Conservation (phyloP, 2,329 filamentous ascomycete genomes). For the Epichloe gansuensis region DNA sequence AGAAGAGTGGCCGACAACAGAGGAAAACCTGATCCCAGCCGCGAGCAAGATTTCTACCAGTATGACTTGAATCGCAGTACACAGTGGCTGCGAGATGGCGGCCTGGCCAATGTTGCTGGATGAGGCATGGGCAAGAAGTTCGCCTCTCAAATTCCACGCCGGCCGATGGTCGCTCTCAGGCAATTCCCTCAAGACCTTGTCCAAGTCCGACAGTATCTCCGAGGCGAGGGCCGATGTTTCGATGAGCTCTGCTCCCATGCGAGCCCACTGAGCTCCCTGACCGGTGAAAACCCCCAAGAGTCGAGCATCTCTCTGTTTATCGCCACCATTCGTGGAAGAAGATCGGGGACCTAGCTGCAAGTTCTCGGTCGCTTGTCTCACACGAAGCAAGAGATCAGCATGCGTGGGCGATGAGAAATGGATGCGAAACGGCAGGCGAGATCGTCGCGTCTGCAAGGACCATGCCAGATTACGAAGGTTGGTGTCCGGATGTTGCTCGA, state of each 20-base stretch:
- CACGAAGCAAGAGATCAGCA: neutral
- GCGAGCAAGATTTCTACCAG: conserved; percentile 24
- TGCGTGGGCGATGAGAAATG: neutral
- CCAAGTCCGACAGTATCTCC: neutral
- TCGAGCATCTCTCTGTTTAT: too few relatives aligned
- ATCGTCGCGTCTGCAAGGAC: conserved; percentile 4
- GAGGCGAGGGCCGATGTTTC: neutral
- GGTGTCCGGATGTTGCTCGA: neutral
- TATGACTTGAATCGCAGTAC: conserved; percentile 26
- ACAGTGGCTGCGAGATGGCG: conserved; percentile 18
- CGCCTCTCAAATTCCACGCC: conserved; percentile 1
- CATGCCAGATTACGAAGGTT: neutral
- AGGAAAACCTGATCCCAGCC: conserved; percentile 17
- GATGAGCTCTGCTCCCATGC: conserved; percentile 19
- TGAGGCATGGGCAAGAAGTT: neutral
- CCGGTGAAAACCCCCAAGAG: conserved; percentile 19
- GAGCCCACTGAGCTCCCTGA: conserved; percentile 21
- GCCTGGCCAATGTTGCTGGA: conserved; percentile 1
- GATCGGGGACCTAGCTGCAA: neutral
- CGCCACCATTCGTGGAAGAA: conserved; percentile 6
- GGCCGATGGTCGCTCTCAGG: neutral
- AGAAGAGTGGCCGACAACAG: conserved; percentile 26
- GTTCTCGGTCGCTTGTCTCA: neutral
- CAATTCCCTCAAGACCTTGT: neutral
- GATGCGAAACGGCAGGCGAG: neutral